Evolutionary conservation across 1,284 basidiomycete genomes (phyloP), one percentile per base, ranked within the genome.

Genomic region (Rhodotorula sp.): DNA sequence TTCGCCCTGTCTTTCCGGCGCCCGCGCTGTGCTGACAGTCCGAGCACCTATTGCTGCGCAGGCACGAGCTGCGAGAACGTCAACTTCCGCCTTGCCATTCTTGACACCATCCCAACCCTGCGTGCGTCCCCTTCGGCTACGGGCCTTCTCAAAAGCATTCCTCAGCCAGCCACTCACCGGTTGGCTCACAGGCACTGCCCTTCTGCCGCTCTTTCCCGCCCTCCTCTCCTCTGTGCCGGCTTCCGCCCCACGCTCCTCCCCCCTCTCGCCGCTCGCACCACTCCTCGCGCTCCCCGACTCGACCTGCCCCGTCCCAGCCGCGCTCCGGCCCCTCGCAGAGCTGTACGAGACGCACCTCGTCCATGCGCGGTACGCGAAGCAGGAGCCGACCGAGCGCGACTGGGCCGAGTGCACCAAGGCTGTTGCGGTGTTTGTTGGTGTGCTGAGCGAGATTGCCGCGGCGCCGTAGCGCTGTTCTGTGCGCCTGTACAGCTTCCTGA

Each of bases 51-150:
- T 3, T 1, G 1, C 2, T 5, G 25, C 36, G 6, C 55, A 36
- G 55, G 67, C 6, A 70, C 73, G 3, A 53, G 60, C 22, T 70
- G 66, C 53, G 72, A 66, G 25, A 60, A 69, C 41, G 48, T 75
- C 25, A 64, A 72, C 39, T 78, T 78, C 57, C 72, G 76, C 3
- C 51, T 58, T 4, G 69, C 70, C 15, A 78, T 78, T 36, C 69
- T 76, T 17, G 55, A 66, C 17, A 76, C 76, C 3, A 51, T 75
- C 41, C 44, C 61, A 13, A 53, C 75, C 1, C 56, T 78, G 27
- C 62, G 65, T 66, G 27, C 22, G 61, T 50, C 25, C 27, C 48
- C 25, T 53, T 17, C 17, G 13, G 27, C 4, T 15, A 27, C 50
- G 27, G 13, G n/a, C 51, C 39, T 39, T 39, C 39, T 15, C 9